Percentiles rank a stretch among this genome's conserved stretches.
Evolutionary conservation across 2,329 filamentous ascomycete genomes (phyloP).

Genomic region (Talaromyces islandicus): DNA sequence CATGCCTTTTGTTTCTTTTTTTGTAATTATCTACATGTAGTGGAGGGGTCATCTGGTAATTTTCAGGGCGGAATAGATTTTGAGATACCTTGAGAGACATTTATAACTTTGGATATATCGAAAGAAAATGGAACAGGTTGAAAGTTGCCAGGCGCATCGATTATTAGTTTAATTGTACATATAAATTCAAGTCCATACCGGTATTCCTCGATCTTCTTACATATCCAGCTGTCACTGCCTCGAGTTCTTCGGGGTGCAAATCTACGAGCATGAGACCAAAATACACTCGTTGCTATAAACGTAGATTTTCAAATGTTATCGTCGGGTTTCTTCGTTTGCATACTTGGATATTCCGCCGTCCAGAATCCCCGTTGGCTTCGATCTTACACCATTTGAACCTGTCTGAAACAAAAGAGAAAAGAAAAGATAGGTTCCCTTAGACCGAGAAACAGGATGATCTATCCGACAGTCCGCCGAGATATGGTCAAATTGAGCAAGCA

Average conservation of each 20-base stretch:
- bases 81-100: neutral
- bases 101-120: neutral
- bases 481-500: neutral
- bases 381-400: neutral
- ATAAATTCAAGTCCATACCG: neutral
- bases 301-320: no score
- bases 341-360: neutral
- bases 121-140: neutral
- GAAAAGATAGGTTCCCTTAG: neutral
- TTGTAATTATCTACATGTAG: neutral
- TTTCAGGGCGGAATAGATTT: neutral
- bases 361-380: neutral
- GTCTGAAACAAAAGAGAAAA: no score
- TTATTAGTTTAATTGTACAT: neutral
- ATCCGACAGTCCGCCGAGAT: neutral
- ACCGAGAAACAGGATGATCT: neutral
- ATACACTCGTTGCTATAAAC: no score
- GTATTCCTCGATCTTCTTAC: neutral
- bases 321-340: no score
- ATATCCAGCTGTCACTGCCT: no score
- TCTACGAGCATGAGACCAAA: no score
- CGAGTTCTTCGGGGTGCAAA: no score
- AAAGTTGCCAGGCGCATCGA: neutral
- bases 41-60: neutral
- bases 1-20: neutral